These are phyloP conservation scores for Brettanomyces anomalus DNA, from an alignment of 805 yeast genomes.

Conservation along the genomic window DNA sequence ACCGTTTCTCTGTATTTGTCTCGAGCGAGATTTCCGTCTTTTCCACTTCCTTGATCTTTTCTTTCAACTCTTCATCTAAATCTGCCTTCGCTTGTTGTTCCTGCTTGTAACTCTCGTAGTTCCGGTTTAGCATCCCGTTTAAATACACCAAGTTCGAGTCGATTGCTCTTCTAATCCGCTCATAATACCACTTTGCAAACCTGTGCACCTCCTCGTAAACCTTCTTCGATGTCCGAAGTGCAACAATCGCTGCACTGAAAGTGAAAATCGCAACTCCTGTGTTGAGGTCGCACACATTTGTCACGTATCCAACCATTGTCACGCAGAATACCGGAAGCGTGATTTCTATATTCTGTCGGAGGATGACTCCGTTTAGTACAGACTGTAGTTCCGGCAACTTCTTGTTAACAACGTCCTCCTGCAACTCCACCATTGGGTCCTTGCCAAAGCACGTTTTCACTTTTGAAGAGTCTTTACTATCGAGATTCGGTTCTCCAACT, in stretches of 20 bases:
- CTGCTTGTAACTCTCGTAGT: slow-evolving; percentile 9
- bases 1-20: background rate
- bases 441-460: background rate
- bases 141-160: slow-evolving; percentile 15
- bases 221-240: slow-evolving; percentile 18
- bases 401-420: slow-evolving; percentile 9
- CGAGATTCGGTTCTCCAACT: background rate
- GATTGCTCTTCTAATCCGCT: slow-evolving; percentile 17
- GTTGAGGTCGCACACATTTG: slow-evolving; percentile 20
- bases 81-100: slow-evolving; percentile 7
- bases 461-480: background rate
- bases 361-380: slow-evolving; percentile 15
- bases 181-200: slow-evolving; percentile 21
- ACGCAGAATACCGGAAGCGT: slow-evolving; percentile 20
- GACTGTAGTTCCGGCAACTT: slow-evolving; percentile 22
- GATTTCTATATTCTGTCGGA: slow-evolving; percentile 16
- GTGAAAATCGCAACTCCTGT: slow-evolving; percentile 19
- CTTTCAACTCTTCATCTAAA: slow-evolving; percentile 9
- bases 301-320: slow-evolving; percentile 18
- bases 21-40: background rate
- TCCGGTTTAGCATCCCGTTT: slow-evolving; percentile 10
- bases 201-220: slow-evolving; percentile 9
- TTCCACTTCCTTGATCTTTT: background rate
- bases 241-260: slow-evolving; percentile 20
- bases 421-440: slow-evolving; percentile 13